Evolutionary conservation across 768 basidiomycete genomes (phyloP), one percentile per base, ranked within the genome.

Genomic region (Myochromella boudieri): DNA sequence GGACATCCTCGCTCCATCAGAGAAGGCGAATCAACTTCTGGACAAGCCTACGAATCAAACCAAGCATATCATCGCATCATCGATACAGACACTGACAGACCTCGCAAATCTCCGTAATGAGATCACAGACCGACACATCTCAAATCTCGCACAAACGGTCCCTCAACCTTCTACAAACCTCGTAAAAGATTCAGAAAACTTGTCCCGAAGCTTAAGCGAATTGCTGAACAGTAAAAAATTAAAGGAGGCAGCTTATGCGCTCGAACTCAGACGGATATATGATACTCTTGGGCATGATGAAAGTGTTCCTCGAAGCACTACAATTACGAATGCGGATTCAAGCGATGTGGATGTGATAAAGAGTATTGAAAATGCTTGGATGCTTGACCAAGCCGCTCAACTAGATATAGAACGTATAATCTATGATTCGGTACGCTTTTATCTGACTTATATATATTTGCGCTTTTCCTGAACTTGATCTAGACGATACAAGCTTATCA

Each of bases 361-460:
- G 0, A 61, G 66, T 17, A 38, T 71, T 10, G 61, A 67, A 41
- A 47, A 44, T 1, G 68, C 67, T 11, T 70, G 68, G 62, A 37
- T 44, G 1, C 39, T 53, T 5, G 71, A 73, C 44, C 68, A 69
- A 36, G 45, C 49, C 1, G 37, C 43, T 2, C 39, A 63, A 17
- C 54, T 71, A 4, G 49, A 60, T 28, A 44, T 52, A 4, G 56
- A 60, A 15, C 52, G 45, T 27, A 40, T 43, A 2, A 45, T 63
- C 3, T 42, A 68, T 4, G 62, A 68, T 27, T 36, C 49, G 39
- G 70, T 69, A 42, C 28, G 48, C n/a, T n/a, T n/a, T n/a, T n/a
- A n/a, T n/a, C n/a, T n/a, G n/a, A n/a, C n/a, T n/a, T n/a, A n/a
- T n/a, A n/a, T n/a, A n/a, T n/a, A n/a, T n/a, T n/a, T 48, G 14